A percentile compares a stretch with the other conserved stretches of the same genome.
phyloP scores from a whole-genome alignment of 2,329 filamentous ascomycete genomes.

The Trichoderma aggressivum region DNA sequence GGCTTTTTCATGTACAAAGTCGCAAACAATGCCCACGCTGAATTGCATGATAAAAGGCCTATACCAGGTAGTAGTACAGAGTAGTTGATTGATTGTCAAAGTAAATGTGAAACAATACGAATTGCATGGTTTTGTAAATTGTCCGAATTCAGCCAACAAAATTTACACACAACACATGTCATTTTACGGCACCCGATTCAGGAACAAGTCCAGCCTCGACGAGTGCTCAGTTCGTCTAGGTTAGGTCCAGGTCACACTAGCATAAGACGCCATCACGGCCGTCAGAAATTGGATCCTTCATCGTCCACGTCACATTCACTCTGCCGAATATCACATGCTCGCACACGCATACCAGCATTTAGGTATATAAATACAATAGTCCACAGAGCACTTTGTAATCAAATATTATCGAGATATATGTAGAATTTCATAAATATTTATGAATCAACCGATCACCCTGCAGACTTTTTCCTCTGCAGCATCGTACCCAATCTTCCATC shows the following conservation, averaged over 20 bases:
- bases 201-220: background rate
- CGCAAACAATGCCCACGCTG: too few relatives aligned
- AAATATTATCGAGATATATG: background rate
- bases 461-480: background rate
- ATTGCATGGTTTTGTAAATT: background rate
- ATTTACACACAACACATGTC: too few relatives aligned
- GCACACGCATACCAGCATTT: background rate
- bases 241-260: background rate
- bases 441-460: background rate
- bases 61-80: background rate
- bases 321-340: background rate
- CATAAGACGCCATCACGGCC: background rate
- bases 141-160: background rate
- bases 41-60: too few relatives aligned
- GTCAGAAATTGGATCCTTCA: background rate
- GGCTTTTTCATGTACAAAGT: background rate
- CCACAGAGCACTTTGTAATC: background rate
- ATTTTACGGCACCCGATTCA: background rate
- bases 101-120: rapidly evolving
- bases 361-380: background rate
- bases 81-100: background rate
- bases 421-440: background rate
- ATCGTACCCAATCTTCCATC: background rate
- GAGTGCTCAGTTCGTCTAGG: background rate
- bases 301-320: background rate